These are phyloP conservation scores for Pseudogymnoascus sp. DNA, from an alignment of 2,329 filamentous ascomycete species.

Conservation along the genomic window DNA sequence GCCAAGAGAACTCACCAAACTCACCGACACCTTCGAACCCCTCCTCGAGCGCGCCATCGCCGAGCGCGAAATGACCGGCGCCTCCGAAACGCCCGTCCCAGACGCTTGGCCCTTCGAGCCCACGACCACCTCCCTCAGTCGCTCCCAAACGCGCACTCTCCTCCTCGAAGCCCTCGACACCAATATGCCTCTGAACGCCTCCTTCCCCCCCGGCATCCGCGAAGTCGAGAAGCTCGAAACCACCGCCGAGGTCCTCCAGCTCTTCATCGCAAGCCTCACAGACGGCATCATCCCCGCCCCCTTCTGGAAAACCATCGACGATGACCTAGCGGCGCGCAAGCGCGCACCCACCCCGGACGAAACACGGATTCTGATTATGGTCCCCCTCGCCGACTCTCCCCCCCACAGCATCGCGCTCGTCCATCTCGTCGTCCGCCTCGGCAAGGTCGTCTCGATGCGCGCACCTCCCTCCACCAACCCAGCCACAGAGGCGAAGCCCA, in stretches of 20 bases:
- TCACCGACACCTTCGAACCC: conserved; percentile 69
- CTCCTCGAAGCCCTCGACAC: conserved; percentile 64
- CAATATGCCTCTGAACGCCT: conserved; percentile 51
- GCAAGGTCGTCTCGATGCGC: conserved; percentile 17
- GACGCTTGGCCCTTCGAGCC: conserved; percentile 51
- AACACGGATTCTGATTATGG: conserved; percentile 55
- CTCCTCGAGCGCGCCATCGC: conserved; percentile 49
- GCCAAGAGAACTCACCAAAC: conserved; percentile 63
- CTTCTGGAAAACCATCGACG: conserved; percentile 63
- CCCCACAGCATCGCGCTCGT: conserved; percentile 85
- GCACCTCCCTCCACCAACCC: neutral
- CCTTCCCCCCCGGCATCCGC: conserved; percentile 54
- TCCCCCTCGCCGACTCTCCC: conserved; percentile 62
- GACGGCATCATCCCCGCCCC: conserved; percentile 69
- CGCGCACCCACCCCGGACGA: conserved; percentile 42
- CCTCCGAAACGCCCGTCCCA: conserved; percentile 38
- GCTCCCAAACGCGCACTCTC: conserved; percentile 16
- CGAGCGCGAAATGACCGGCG: conserved; percentile 54
- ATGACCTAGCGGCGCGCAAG: conserved; percentile 39
- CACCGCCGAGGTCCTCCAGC: conserved; percentile 59
- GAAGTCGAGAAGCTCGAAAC: conserved; percentile 65
- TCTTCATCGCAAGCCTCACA: conserved; percentile 65
- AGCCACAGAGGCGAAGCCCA: neutral
- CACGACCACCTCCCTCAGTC: conserved; percentile 18
- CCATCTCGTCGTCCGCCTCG: conserved; percentile 72